Evolutionary conservation across 768 basidiomycete genomes (phyloP), one percentile per base, ranked within the genome.

Genomic region (Saitozyma podzolica): DNA sequence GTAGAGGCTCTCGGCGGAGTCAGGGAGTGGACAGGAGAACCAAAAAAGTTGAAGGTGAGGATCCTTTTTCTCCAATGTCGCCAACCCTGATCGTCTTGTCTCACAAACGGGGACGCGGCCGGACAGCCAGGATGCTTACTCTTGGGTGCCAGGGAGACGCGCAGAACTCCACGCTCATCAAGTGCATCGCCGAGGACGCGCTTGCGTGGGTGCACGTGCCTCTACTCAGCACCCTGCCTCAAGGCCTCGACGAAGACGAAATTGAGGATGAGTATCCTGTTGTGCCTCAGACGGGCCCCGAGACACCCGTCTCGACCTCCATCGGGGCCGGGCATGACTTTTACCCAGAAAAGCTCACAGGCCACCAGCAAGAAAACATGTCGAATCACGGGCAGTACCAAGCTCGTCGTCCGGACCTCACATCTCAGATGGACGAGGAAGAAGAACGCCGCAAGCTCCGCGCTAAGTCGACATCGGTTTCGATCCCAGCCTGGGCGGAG

Each of bases 121-220:
- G 2, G 2, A 29, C 2, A 29, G 29, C 29, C 5, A 29, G 29
- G 5, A 5, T 17, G 2, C 19, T 53, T 41, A 50, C 54, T 2
- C 45, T 42, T 42, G n/a, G 8, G 8, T n/a, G 9, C 8, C 47
- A 75, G 73, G 62, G 58, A 11, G 73, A 72, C 40, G 73, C 73
- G 1, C 63, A 66, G 16, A 70, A 70, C 54, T 58, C 66, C 3
- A 63, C 73, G 8, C 45, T 75, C 50, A 56, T 63, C 17, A 58
- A 61, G 49, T 54, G 58, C 17, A 64, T 75, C n/a, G 8, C 51
- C 10, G 68, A 68, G 13, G 58, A 66, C 40, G 68, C 65, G 0
- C 54, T 75, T 9, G 61, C 61, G 6, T 75, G 73, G 73, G 48
- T 75, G 6, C 59, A 65, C 20, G 54, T 52, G 13, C 69, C 61